Evolutionary conservation across 2,329 filamentous ascomycete species (phyloP).

Genomic region (Colletotrichum sp.): DNA sequence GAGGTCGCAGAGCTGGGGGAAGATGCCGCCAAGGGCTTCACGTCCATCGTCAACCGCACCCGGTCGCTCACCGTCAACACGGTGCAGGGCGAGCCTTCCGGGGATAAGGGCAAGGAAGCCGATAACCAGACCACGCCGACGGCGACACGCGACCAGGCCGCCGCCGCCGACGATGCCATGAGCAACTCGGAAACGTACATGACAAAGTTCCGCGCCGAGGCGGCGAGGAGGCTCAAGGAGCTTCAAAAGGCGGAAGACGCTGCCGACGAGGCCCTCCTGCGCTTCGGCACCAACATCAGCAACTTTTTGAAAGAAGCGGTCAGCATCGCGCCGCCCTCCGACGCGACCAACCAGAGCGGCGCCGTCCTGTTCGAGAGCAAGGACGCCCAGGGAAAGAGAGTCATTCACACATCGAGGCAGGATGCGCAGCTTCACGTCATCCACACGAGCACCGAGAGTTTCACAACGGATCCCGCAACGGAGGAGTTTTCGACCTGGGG

Average conservation of each 20-base stretch:
- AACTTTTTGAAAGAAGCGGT: slow-evolving; percentile 93
- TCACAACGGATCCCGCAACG: slow-evolving; percentile 80
- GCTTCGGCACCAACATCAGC: slow-evolving; percentile 87
- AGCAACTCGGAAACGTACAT: slow-evolving; percentile 68
- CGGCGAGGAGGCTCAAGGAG: slow-evolving; percentile 83
- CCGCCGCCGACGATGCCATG: slow-evolving; percentile 46
- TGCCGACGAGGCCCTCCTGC: slow-evolving; percentile 91
- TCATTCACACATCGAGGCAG: slow-evolving; percentile 93
- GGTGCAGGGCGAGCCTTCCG: slow-evolving; percentile 26
- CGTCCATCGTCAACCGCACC: slow-evolving; percentile 74
- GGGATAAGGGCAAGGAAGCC: slow-evolving; percentile 18
- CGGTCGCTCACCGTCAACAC: slow-evolving; percentile 72
- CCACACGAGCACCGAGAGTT: slow-evolving; percentile 82
- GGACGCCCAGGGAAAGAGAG: slow-evolving; percentile 85
- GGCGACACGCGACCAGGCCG: slow-evolving; percentile 36
- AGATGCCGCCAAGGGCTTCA: slow-evolving; percentile 83
- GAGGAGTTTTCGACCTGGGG: slow-evolving; percentile 78
- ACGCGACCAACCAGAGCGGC: slow-evolving; percentile 51
- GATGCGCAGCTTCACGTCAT: slow-evolving; percentile 97
- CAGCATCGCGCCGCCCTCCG: slow-evolving; percentile 77
- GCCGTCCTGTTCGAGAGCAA: slow-evolving; percentile 92
- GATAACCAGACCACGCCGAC: slow-evolving; percentile 51
- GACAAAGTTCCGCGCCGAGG: slow-evolving; percentile 76
- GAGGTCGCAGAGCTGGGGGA: slow-evolving; percentile 81
- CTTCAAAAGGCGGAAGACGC: slow-evolving; percentile 93